Evolutionary conservation across 257 asterid species (phyloP).

Genomic region (Capsicum rhomboideum): DNA sequence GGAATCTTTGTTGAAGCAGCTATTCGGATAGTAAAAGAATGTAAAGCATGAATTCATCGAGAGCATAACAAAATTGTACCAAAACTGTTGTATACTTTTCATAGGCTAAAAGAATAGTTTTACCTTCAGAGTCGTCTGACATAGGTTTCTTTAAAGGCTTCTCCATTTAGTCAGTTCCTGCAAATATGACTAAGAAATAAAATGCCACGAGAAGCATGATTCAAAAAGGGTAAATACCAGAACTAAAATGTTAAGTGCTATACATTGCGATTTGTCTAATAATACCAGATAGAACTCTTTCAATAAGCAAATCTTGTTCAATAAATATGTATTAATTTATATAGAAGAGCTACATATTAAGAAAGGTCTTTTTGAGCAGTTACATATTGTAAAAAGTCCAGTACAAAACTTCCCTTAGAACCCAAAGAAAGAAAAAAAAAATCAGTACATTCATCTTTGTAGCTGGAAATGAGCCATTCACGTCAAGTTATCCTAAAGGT

Average conservation of each 20-base stretch:
- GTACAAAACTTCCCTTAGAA: background rate
- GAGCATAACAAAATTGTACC: background rate
- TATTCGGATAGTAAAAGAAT: background rate
- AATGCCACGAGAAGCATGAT: background rate
- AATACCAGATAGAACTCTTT: background rate
- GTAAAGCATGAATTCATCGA: background rate
- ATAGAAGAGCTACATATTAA: background rate
- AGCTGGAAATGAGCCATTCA: background rate
- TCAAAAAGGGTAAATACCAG: background rate
- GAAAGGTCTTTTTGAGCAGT: background rate
- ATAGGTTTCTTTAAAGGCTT: background rate
- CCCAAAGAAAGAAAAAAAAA: background rate
- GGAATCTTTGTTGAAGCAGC: constrained; percentile 14
- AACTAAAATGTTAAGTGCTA: background rate
- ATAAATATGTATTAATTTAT: background rate
- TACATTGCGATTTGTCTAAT: background rate
- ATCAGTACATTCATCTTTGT: background rate
- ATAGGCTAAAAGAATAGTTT: background rate
- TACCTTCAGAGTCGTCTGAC: constrained; percentile 1
- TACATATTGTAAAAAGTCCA: background rate
- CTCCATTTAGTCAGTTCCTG: constrained; percentile 2
- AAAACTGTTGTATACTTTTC: background rate
- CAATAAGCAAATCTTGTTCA: background rate
- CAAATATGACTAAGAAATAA: background rate
- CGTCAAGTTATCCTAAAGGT: no score